Base-by-base conservation (phyloP, 805 yeast genomes). In the Torulaspora franciscae region DNA sequence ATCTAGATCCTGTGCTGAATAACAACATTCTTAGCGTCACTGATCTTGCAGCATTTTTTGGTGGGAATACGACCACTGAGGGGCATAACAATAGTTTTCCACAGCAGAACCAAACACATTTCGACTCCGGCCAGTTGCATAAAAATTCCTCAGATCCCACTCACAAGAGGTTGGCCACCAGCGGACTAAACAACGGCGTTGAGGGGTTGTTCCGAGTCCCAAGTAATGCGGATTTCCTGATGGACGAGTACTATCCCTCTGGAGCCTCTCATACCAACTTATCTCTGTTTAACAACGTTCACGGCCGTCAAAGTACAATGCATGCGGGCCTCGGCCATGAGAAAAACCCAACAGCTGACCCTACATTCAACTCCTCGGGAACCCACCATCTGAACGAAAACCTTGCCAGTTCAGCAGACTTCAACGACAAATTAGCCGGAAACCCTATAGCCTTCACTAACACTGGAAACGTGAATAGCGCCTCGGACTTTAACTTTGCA, bases 401-500 rank as follows among this genome's bases (percentile, higher is more conserved):
- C 19, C 4, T 13, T 19, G 14, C 22, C 40, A 37, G 37, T 32
- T 24, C 42, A 1, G 17, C 43, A 6, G 43, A 35, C 10, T 40
- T 34, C 27, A 39, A 28, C 36, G 40, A 38, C 22, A 37, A 37
- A 9, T 15, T 13, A 23, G 27, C 24, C 32, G 40, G 29, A 4
- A 36, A 26, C 23, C 14, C 30, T 3, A 24, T 27, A 6, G 36
- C 30, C 10, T 23, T 19, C 14, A 22, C 22, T 5, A 13, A 24
- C 13, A 9, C 30, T 4, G 28, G 29, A 9, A 42, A 35, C 15
- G 32, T 42, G 11, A 37, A 32, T 23, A 40, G 46, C 45, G 43
- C 41, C 13, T 43, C 58, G 2, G 69, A 67, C 43, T 65, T 64
- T 54, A 88, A 82, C 46, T 83, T 81, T 61, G 85, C 83, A n/a